phyloP scores from a whole-genome alignment of 805 yeast species.

The Blastobotrys mokoenaii region DNA sequence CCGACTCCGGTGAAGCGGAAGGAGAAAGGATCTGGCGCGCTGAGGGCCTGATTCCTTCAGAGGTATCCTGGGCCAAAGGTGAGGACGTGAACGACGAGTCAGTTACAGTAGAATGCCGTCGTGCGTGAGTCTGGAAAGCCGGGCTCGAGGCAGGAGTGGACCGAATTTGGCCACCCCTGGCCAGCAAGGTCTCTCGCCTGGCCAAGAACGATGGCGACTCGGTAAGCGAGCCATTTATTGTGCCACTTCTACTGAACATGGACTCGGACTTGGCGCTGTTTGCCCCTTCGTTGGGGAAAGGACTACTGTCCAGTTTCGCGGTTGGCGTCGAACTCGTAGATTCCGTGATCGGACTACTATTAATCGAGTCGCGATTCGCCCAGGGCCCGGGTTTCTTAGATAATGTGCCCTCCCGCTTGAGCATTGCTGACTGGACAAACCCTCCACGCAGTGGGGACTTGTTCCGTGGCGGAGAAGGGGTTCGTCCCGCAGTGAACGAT shows the following conservation, averaged over 20 bases:
- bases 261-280: background rate
- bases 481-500: background rate
- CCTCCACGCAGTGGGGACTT: constrained; percentile 19
- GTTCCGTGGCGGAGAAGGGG: background rate
- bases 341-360: background rate
- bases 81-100: background rate
- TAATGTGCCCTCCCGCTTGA: constrained; percentile 19
- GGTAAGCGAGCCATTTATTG: background rate
- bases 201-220: background rate
- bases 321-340: too few relatives aligned
- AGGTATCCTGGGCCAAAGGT: background rate
- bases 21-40: background rate
- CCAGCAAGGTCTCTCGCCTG: too few relatives aligned
- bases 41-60: background rate
- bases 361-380: background rate
- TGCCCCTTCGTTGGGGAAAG: background rate
- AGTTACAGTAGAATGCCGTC: background rate
- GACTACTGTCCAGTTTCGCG: too few relatives aligned
- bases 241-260: background rate
- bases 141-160: background rate
- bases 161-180: background rate
- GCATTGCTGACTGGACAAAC: constrained; percentile 23
- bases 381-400: background rate
- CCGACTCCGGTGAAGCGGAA: constrained; percentile 4
- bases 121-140: background rate